phyloP scores from a whole-genome alignment of 495 filamentous ascomycete genomes.

The Xylaria sp. region DNA sequence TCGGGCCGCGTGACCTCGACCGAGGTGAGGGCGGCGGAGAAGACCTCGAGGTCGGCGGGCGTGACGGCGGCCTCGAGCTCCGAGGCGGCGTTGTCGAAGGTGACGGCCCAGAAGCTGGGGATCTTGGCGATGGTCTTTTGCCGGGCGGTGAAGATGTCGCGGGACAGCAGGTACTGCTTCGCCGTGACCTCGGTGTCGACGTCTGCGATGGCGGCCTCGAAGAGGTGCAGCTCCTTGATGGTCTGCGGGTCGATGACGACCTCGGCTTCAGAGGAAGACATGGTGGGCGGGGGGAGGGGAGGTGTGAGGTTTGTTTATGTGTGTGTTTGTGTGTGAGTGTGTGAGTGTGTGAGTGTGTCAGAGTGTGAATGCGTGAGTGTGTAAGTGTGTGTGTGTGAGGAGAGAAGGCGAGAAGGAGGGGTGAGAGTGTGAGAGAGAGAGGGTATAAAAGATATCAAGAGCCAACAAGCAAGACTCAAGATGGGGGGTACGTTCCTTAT shows the following conservation, averaged over 20 bases:
- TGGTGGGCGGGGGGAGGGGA: slow-evolving; percentile 3
- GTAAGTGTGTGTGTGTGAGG: no score
- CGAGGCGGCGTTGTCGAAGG: slow-evolving; percentile 70
- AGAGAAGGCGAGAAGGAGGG: neutral
- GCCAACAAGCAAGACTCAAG: neutral
- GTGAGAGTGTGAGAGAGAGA: neutral
- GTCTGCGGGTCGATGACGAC: slow-evolving; percentile 28
- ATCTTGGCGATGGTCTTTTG: slow-evolving; percentile 63
- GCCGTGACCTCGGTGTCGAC: slow-evolving; percentile 31
- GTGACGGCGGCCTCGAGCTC: slow-evolving; percentile 75
- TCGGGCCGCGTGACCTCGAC: slow-evolving; percentile 70
- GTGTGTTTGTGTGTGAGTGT: no score
- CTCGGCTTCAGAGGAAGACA: slow-evolving; percentile 27
- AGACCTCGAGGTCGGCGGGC: slow-evolving; percentile 64
- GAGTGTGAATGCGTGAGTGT: no score
- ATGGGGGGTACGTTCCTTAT: slow-evolving; percentile 14
- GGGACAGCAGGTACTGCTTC: slow-evolving; percentile 32
- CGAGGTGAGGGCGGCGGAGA: slow-evolving; percentile 60
- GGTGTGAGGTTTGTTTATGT: neutral
- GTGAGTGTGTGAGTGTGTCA: no score
- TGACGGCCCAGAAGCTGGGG: slow-evolving; percentile 77
- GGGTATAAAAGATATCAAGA: slow-evolving; percentile 16
- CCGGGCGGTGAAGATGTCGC: slow-evolving; percentile 64
- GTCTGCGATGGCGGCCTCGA: slow-evolving; percentile 30
- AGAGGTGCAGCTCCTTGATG: slow-evolving; percentile 32